Conservation (phyloP, 2,329 filamentous ascomycete species). For the Ophiostoma himal-ulmi region DNA sequence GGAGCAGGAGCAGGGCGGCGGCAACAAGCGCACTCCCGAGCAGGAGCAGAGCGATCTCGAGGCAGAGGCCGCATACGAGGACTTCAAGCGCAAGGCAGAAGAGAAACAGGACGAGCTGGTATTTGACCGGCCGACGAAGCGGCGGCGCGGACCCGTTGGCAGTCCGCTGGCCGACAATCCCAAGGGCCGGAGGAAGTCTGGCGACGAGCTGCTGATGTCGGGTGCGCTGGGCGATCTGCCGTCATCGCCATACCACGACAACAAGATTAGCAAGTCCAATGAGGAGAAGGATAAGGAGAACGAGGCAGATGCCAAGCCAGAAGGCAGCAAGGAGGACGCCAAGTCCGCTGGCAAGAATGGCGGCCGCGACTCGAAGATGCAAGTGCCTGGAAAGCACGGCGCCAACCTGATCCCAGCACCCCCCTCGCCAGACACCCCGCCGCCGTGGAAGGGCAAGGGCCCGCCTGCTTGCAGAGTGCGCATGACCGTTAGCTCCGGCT, state of each 20-base stretch:
- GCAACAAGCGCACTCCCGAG: slow-evolving; percentile 44
- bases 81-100: slow-evolving; percentile 53
- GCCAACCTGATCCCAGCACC: slow-evolving; percentile 50
- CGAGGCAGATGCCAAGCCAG: neutral
- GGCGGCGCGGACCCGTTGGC: slow-evolving; percentile 29
- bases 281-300: neutral
- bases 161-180: slow-evolving; percentile 19
- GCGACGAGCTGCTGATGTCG: slow-evolving; percentile 48
- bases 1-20: slow-evolving; percentile 43
- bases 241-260: slow-evolving; percentile 31
- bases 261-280: neutral
- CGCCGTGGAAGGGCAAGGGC: slow-evolving; percentile 54
- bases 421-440: slow-evolving; percentile 43
- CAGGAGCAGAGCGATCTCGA: slow-evolving; percentile 51
- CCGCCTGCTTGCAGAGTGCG: slow-evolving; percentile 75
- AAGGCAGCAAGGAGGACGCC: neutral
- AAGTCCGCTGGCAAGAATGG: neutral
- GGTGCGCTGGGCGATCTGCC: slow-evolving; percentile 50
- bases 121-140: slow-evolving; percentile 43
- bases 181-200: slow-evolving; percentile 6
- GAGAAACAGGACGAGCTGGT: slow-evolving; percentile 53
- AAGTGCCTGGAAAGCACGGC: slow-evolving; percentile 39
- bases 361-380: slow-evolving; percentile 15
- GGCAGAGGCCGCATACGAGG: slow-evolving; percentile 51
- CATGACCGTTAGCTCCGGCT: slow-evolving; percentile 91